Evolutionary conservation across 495 filamentous ascomycete genomes (phyloP).

Genomic region (Aspergillus bridgeri): DNA sequence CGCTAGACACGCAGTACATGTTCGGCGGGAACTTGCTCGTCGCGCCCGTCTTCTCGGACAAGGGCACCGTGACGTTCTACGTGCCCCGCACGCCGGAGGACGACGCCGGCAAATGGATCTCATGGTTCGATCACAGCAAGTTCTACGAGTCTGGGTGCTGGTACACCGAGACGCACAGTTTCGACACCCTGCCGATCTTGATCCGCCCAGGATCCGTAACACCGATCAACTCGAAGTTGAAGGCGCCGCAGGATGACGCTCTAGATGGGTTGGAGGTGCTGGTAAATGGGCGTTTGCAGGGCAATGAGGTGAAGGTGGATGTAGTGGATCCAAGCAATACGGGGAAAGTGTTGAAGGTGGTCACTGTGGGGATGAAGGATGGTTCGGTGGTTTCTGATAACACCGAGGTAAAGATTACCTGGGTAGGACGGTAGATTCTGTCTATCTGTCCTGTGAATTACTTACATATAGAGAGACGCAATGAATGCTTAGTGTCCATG

Average conservation of each 20-base stretch:
- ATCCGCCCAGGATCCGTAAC: conserved; percentile 39
- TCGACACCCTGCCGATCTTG: conserved; percentile 39
- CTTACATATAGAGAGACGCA: too few species aligned
- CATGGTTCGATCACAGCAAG: conserved; percentile 43
- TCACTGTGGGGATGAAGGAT: conserved; percentile 13
- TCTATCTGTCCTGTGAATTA: not conserved
- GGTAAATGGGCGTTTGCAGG: conserved; percentile 31
- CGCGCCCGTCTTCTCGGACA: conserved; percentile 59
- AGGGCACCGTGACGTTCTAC: conserved; percentile 59
- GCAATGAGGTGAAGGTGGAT: conserved; percentile 23
- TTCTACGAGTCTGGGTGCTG: conserved; percentile 36
- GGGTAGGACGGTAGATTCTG: conserved; percentile 7
- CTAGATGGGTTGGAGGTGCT: conserved; percentile 37
- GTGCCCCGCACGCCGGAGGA: conserved; percentile 41
- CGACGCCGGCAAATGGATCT: conserved; percentile 49
- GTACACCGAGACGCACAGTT: conserved; percentile 44
- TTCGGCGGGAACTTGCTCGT: conserved; percentile 56
- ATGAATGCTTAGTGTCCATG: too few species aligned
- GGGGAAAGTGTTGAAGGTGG: conserved; percentile 27
- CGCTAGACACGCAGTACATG: conserved; percentile 66
- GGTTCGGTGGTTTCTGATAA: conserved; percentile 13
- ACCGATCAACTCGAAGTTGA: conserved; percentile 30
- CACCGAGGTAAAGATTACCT: conserved; percentile 15
- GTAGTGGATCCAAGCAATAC: conserved; percentile 34
- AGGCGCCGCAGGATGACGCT: conserved; percentile 34